Base-by-base conservation (phyloP, 129 eudicot species). In the Tanacetum coccineum region DNA sequence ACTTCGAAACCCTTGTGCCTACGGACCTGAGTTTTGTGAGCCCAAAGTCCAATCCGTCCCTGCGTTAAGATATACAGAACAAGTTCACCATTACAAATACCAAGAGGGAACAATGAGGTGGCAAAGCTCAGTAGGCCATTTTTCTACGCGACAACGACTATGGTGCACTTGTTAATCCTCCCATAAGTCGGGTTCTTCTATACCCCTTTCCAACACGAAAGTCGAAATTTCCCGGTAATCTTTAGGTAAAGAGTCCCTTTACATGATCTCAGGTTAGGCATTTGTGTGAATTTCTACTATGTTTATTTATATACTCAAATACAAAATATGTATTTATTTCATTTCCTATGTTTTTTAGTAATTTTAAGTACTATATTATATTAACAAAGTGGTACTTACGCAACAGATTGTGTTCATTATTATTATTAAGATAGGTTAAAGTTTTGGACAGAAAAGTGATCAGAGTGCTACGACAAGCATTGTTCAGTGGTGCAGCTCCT, bases 111-210 rank as follows among this genome's bases (percentile, higher is more conserved):
- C 95, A 66, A 55, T 87, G 36, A 87, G 91, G 95, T 90, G 97
- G 97, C 97, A n/a, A 90, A 66, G 96, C 96, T 71, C 96, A 89
- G n/a, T 70, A 89, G 90, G 82, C 56, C 78, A 74, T 89, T n/a
- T n/a, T n/a, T n/a, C n/a, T n/a, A n/a, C n/a, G n/a, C n/a, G 96
- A 94, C 83, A 84, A 68, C 82, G 97, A 67, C 55, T 86, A 86
- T 66, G 97, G 97, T 46, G 95, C 97, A 15, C 76, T 90, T 13
- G 64, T 90, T 13, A n/a, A 84, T 90, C 42, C 80, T 61, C 18
- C 97, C 97, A n/a, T n/a, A 90, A 80, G 48, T 40, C 66, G 0
- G 97, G 95, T 30, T 64, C 82, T 51, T 64, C 85, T 1, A n/a
- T 87, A 81, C 68, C 97, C 97, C 1, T 90, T 90, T 62, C 80